Percentiles rank a stretch among this genome's conserved stretches.
These are phyloP conservation scores for Colletotrichum gigasporum DNA, from an alignment of 2,329 filamentous ascomycete genomes.

Conservation along the genomic window DNA sequence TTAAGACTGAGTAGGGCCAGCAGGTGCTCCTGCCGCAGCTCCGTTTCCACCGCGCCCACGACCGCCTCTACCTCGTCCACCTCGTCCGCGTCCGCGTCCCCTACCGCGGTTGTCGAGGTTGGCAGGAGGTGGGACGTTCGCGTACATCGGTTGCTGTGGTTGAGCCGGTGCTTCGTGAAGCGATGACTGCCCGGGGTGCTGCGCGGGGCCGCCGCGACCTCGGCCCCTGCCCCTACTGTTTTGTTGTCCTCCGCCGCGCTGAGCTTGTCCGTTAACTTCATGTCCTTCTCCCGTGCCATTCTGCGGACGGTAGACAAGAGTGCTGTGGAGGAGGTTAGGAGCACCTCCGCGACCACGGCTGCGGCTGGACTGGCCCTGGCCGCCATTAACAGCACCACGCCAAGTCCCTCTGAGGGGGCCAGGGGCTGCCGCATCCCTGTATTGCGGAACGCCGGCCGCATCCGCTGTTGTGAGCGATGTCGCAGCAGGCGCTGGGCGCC, in stretches of 20 bases:
- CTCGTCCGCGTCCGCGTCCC: constrained; percentile 45
- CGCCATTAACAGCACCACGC: constrained; percentile 63
- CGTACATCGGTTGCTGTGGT: constrained; percentile 48
- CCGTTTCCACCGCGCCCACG: constrained; percentile 45
- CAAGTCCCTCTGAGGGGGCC: constrained; percentile 63
- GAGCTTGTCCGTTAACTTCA: constrained; percentile 39
- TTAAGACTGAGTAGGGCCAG: neutral
- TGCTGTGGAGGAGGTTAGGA: constrained; percentile 60
- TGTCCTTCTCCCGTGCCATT: constrained; percentile 39
- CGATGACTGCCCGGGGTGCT: constrained; percentile 17
- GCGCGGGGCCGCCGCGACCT: constrained; percentile 27
- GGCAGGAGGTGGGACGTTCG: constrained; percentile 69
- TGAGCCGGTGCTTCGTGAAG: constrained; percentile 34
- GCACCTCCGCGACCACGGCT: constrained; percentile 43
- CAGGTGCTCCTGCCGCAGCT: neutral
- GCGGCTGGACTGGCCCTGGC: constrained; percentile 44
- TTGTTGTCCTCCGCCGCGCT: constrained; percentile 35
- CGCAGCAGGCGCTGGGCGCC: constrained; percentile 55
- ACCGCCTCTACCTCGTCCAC: constrained; percentile 41
- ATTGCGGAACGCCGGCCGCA: constrained; percentile 70
- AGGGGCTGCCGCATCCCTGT: constrained; percentile 65
- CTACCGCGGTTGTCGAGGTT: constrained; percentile 58
- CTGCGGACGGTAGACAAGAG: constrained; percentile 58
- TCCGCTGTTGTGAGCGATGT: constrained; percentile 63
- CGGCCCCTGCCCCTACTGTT: constrained; percentile 24